Evolutionary conservation across 2,329 filamentous ascomycete species (phyloP).

Genomic region (Alternaria novae-zelandiae): DNA sequence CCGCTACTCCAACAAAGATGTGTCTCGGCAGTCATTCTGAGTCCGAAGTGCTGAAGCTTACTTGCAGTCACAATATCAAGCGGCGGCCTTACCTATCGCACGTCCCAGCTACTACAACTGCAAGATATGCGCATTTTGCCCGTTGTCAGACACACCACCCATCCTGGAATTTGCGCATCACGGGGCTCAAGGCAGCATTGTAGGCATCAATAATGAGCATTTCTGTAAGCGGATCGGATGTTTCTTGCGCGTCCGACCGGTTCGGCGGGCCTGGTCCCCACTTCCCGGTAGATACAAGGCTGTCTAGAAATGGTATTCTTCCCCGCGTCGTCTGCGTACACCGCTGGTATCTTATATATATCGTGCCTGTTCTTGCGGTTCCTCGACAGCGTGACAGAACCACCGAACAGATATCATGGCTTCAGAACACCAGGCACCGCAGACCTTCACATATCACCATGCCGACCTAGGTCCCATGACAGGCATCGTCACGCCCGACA

Average conservation of each 20-base stretch:
- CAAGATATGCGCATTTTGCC: background rate
- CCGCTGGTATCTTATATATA: background rate
- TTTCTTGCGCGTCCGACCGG: background rate
- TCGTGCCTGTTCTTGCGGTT: background rate
- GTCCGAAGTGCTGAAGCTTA: background rate
- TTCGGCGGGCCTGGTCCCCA: background rate
- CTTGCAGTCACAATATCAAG: background rate
- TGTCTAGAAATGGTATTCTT: background rate
- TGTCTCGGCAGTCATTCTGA: background rate
- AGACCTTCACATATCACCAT: conserved; percentile 25
- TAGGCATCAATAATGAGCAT: background rate
- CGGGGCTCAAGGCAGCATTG: background rate
- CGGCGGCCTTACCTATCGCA: background rate
- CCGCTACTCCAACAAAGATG: background rate
- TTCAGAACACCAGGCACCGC: background rate
- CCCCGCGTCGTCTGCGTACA: background rate
- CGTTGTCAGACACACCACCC: background rate
- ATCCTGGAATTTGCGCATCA: background rate
- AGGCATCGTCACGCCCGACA: conserved; percentile 22
- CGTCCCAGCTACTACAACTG: background rate
- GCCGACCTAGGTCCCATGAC: conserved; percentile 23
- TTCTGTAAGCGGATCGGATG: background rate
- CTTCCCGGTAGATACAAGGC: background rate
- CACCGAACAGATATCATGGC: background rate
- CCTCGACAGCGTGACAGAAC: no score